These are phyloP conservation scores for Boletus eberwhitei DNA, from an alignment of 768 basidiomycete genomes.

Conservation along the genomic window DNA sequence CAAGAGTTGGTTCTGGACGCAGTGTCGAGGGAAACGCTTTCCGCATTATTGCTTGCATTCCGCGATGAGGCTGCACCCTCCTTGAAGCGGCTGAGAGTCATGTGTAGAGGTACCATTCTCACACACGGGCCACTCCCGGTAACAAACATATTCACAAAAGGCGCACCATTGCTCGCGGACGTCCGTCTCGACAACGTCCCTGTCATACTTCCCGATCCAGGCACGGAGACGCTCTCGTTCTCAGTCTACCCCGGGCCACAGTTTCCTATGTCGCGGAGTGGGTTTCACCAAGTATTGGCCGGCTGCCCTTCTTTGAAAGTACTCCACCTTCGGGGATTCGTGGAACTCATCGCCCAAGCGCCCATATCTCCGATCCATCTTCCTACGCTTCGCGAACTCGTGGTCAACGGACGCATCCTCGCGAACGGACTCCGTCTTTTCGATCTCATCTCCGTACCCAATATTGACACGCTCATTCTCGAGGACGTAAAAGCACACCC, in stretches of 20 bases:
- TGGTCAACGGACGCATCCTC: conserved; percentile 30
- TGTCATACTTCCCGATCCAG: conserved; percentile 22
- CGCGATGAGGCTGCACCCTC: conserved; percentile 26
- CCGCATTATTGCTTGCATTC: conserved; percentile 21
- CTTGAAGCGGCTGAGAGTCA: conserved; percentile 26
- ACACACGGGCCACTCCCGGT: conserved; percentile 26
- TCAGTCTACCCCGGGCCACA: conserved; percentile 34
- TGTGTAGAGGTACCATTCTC: conserved; percentile 30
- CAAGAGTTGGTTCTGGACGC: conserved; percentile 30
- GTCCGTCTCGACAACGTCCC: conserved; percentile 34
- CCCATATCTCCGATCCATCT: conserved; percentile 21
- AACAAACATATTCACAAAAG: conserved; percentile 26
- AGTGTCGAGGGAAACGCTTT: conserved; percentile 29
- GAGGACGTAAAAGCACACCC: conserved; percentile 30
- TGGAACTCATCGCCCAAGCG: conserved; percentile 24
- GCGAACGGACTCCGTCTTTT: conserved; percentile 30
- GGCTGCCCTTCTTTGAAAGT: conserved; percentile 20
- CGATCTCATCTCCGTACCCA: conserved; percentile 31
- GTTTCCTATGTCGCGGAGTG: conserved; percentile 26
- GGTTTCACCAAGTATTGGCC: conserved; percentile 18
- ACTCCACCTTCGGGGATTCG: conserved; percentile 31
- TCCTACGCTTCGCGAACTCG: conserved; percentile 29
- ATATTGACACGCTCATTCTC: conserved; percentile 30
- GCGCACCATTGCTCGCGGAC: conserved; percentile 31
- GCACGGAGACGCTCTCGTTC: conserved; percentile 28